phyloP scores from a whole-genome alignment of 352 stramenopile species.

The Phytophthora aleatoria region DNA sequence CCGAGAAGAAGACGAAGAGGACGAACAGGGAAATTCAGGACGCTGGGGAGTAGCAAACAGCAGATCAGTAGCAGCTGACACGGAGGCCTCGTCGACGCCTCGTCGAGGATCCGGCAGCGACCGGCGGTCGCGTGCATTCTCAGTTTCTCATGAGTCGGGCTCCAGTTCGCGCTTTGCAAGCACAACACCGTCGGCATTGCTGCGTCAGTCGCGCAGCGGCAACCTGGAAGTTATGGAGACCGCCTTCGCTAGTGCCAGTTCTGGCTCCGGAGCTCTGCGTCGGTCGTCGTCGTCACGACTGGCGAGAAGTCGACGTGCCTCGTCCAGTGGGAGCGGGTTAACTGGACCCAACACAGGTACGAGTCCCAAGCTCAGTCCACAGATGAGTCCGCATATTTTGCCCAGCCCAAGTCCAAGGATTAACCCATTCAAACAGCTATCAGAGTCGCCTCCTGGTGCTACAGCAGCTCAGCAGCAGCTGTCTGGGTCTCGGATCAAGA shows the following conservation, averaged over 20 bases:
- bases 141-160: constrained; percentile 35
- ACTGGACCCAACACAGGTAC: constrained; percentile 26
- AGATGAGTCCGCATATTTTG: constrained; percentile 71
- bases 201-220: constrained; percentile 54
- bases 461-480: constrained; percentile 33
- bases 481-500: constrained; percentile 23
- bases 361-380: constrained; percentile 66
- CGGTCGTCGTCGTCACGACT: constrained; percentile 58
- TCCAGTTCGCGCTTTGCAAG: constrained; percentile 39
- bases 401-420: constrained; percentile 68
- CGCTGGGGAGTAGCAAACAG: constrained; percentile 24
- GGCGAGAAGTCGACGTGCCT: constrained; percentile 55
- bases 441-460: constrained; percentile 43
- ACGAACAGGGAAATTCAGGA: constrained; percentile 32
- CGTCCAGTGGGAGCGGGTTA: constrained; percentile 46
- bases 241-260: constrained; percentile 62
- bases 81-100: constrained; percentile 2
- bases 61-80: constrained; percentile 12
- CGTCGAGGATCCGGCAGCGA: constrained; percentile 19
- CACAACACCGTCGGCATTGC: constrained; percentile 26
- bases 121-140: constrained; percentile 39
- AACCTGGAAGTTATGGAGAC: constrained; percentile 77
- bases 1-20: constrained; percentile 62
- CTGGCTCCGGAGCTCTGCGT: constrained; percentile 46
- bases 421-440: constrained; percentile 73